phyloP scores from a whole-genome alignment of 768 basidiomycete species.

The Multifurca ochricompacta region DNA sequence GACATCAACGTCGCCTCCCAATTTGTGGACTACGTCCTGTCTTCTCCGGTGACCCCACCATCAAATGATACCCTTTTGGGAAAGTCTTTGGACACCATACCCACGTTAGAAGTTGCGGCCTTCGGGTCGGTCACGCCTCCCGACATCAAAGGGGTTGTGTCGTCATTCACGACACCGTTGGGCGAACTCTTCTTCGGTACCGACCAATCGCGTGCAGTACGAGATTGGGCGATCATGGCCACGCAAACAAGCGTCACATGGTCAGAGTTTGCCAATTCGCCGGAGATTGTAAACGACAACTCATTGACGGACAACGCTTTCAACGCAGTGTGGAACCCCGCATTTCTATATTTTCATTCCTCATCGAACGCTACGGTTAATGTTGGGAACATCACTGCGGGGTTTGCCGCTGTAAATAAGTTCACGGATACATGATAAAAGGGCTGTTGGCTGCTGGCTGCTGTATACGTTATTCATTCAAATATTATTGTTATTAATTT shows the following conservation, averaged over 20 bases:
- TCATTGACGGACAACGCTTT: conserved; percentile 38
- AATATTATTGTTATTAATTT: conserved; percentile 15
- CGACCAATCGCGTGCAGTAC: conserved; percentile 37
- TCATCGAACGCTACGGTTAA: conserved; percentile 25
- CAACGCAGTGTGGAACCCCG: conserved; percentile 43
- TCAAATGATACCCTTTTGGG: conserved; percentile 33
- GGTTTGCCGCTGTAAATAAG: conserved; percentile 29
- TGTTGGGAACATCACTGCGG: conserved; percentile 39
- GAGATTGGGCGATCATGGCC: conserved; percentile 46
- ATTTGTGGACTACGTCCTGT: conserved; percentile 43
- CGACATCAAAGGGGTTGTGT: conserved; percentile 41
- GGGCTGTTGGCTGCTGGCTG: background rate
- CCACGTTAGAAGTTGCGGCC: conserved; percentile 53
- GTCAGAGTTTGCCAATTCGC: conserved; percentile 45
- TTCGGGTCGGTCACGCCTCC: conserved; percentile 46
- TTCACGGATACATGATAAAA: conserved; percentile 19
- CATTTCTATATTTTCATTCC: conserved; percentile 27
- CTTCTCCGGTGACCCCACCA: conserved; percentile 35
- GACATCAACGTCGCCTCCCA: conserved; percentile 37
- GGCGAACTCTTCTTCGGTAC: conserved; percentile 56
- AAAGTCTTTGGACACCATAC: conserved; percentile 38
- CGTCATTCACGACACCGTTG: conserved; percentile 43
- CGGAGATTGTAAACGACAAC: conserved; percentile 43
- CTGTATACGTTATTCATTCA: conserved; percentile 1
- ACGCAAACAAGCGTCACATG: conserved; percentile 37